Evolutionary conservation across 495 filamentous ascomycete species (phyloP).

Genomic region (Penicillium turbatum): DNA sequence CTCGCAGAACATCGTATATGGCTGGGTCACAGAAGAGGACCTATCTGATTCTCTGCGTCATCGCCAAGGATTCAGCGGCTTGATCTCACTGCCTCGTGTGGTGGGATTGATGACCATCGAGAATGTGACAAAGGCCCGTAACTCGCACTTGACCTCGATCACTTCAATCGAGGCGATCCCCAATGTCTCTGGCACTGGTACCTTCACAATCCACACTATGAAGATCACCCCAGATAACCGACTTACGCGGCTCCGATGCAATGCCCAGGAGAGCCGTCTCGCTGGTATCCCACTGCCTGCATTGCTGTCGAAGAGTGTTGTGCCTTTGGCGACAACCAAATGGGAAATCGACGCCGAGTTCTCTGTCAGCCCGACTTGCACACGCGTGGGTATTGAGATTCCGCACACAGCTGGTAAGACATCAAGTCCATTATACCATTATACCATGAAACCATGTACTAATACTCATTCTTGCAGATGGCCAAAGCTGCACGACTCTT

Average conservation of each 20-base stretch:
- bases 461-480: conserved; percentile 10
- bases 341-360: conserved; percentile 36
- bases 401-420: conserved; percentile 25
- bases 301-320: not conserved
- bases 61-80: conserved; percentile 39
- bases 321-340: conserved; percentile 19
- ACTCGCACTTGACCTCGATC: conserved; percentile 26
- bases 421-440: not conserved
- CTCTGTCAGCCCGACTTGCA: conserved; percentile 24
- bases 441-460: not conserved
- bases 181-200: conserved; percentile 9
- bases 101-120: conserved; percentile 24
- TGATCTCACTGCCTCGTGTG: conserved; percentile 35
- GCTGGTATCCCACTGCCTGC: not conserved
- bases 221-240: conserved; percentile 29
- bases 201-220: conserved; percentile 34
- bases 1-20: conserved; percentile 27
- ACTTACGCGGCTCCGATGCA: conserved; percentile 24
- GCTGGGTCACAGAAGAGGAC: conserved; percentile 41
- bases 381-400: conserved; percentile 29
- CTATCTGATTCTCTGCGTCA: conserved; percentile 31
- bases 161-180: conserved; percentile 31
- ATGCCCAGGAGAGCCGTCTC: conserved; percentile 9
- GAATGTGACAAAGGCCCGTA: conserved; percentile 28
- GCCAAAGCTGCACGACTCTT: conserved; percentile 22